Base-by-base conservation (phyloP, 257 asterid species). In the Scutellaria baicalensis region DNA sequence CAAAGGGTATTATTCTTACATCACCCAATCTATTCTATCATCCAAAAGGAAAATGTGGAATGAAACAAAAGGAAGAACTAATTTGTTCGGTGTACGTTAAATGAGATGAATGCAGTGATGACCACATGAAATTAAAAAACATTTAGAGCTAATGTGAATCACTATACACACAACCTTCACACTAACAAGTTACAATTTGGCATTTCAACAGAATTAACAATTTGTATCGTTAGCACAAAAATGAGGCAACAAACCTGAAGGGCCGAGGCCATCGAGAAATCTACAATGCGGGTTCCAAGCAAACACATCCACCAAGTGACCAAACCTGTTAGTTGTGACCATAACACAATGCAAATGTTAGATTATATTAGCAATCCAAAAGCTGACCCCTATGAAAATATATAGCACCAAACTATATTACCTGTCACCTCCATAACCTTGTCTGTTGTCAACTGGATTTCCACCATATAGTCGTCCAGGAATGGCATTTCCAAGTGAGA, bases 381-480 rank as follows among this genome's bases (percentile, higher is more conserved):
- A 49, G 52, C 38, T 27, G 35, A 38, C 8, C 35, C 6, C 27
- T 13, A 55, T 4, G 8, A 56, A 60, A 11, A 58, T 17, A n/a
- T 12, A 11, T 47, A 40, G 52, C 58, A 56, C 36, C 18, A 38
- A 55, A 43, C 56, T 66, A 65, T 20, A 20, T 73, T 71, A 87
- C 93, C 92, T 86, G 69, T 82, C 90, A 39, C 85, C 88, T 55
- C 87, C 90, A 77, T 84, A 72, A 66, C 87, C 88, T 60, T 81
- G 79, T 48, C 76, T 64, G 52, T 83, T 84, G 59, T 84, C 89
- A 14, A 83, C 59, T 35, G 78, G 81, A 79, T 81, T 87, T 31
- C 82, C 75, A 5, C 90, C 93, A 69, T 84, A 87, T 3, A 87
- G 88, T 64, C 93, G 73, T 74, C 93, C 93, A 13, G 93, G 93